These are phyloP conservation scores for Boechera stricta DNA, from an alignment of 345 rosid genomes.

Conservation along the genomic window DNA sequence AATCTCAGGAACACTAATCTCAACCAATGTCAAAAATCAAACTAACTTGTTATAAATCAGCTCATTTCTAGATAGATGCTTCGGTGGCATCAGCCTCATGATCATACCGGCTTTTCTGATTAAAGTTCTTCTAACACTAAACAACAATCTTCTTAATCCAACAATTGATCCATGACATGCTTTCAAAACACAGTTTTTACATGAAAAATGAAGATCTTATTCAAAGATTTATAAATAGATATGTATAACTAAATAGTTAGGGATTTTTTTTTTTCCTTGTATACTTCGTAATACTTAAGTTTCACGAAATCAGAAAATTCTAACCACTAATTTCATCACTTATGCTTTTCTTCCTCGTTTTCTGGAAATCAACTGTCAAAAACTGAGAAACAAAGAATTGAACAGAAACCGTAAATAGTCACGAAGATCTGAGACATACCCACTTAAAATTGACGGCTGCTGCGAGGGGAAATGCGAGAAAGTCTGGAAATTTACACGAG, in stretches of 20 bases:
- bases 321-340: not conserved
- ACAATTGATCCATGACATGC: not conserved
- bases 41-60: not conserved
- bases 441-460: constrained; percentile 21
- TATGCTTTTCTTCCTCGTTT: not conserved
- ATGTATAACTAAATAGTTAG: not conserved
- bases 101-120: constrained; percentile 2
- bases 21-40: constrained; percentile 19
- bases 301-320: not conserved
- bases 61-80: not conserved
- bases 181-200: not conserved
- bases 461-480: constrained; percentile 9
- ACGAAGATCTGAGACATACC: constrained; percentile 40
- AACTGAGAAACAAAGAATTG: not conserved
- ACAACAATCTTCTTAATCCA: constrained; percentile 8
- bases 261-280: not conserved
- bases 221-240: not conserved
- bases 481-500: constrained; percentile 15
- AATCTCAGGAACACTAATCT: constrained; percentile 22
- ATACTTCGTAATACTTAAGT: not conserved
- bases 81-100: not conserved
- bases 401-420: not conserved
- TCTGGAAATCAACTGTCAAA: not conserved
- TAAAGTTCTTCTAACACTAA: constrained; percentile 8
- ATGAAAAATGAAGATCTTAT: constrained; percentile 5